A percentile compares a stretch with the other conserved stretches of the same genome.
Evolutionary conservation across 2,329 filamentous ascomycete genomes (phyloP).

Genomic region (Botrytis elliptica): DNA sequence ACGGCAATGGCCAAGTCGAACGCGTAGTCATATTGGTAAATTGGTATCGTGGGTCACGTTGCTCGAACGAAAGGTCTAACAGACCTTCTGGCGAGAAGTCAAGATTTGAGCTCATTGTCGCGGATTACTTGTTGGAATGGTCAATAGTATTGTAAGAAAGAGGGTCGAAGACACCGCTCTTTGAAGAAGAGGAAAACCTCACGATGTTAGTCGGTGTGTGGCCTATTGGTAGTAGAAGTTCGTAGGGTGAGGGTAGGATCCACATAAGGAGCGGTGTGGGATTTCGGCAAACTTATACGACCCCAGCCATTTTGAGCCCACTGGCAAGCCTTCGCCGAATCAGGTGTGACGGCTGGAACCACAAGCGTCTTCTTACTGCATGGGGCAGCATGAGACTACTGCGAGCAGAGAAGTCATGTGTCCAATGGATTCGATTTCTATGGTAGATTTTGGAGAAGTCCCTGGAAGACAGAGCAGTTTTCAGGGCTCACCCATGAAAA

Average conservation of each 20-base stretch:
- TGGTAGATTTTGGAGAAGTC: conserved; percentile 9
- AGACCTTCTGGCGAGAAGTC: conserved; percentile 63
- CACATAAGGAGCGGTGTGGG: conserved; percentile 35
- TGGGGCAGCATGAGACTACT: conserved; percentile 22
- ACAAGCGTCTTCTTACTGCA: conserved; percentile 21
- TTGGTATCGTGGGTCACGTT: conserved; percentile 54
- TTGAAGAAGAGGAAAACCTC: conserved; percentile 37
- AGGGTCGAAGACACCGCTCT: conserved; percentile 39
- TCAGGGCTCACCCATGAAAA: conserved; percentile 15
- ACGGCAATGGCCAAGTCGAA: conserved; percentile 39
- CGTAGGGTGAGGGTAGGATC: conserved; percentile 26
- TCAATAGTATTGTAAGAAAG: conserved; percentile 48
- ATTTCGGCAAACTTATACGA: conserved; percentile 25
- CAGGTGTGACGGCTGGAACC: conserved; percentile 19
- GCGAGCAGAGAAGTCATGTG: conserved; percentile 20
- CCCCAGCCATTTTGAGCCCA: conserved; percentile 25
- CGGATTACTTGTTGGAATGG: conserved; percentile 37
- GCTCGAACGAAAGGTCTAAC: conserved; percentile 61
- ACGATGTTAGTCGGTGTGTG: conserved; percentile 38
- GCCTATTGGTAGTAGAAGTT: conserved; percentile 30
- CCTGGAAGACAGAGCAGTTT: conserved; percentile 13
- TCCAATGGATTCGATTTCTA: conserved; percentile 20
- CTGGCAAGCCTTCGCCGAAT: conserved; percentile 19
- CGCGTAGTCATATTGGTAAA: conserved; percentile 45
- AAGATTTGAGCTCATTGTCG: conserved; percentile 53